A percentile compares a stretch with the other conserved stretches of the same genome.
Evolutionary conservation across 31 red algal species (phyloP).

Genomic region (Asparagopsis taxiformis): DNA sequence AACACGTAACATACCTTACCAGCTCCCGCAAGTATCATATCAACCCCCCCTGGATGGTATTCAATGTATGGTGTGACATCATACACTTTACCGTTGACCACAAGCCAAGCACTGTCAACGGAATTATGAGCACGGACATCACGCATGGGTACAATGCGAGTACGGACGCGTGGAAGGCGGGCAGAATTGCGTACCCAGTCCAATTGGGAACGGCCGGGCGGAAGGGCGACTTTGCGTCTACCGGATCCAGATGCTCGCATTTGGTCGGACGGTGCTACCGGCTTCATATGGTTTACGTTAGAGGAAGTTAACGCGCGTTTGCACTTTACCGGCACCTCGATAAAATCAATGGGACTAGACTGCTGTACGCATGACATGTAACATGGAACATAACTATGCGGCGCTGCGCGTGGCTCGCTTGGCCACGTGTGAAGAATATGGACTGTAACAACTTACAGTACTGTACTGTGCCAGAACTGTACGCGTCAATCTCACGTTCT

Average conservation of each 20-base stretch:
- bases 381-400: no score
- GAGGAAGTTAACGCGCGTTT: no score
- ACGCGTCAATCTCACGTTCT: no score
- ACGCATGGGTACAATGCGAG: background rate
- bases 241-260: conserved; percentile 60
- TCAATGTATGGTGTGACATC: conserved; percentile 82
- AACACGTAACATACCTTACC: conserved; percentile 71
- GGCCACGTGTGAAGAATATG: no score
- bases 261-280: conserved; percentile 50
- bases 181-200: conserved; percentile 53
- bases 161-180: conserved; percentile 10
- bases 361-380: no score
- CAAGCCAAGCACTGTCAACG: conserved; percentile 52
- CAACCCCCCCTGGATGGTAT: conserved; percentile 91
- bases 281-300: no score
- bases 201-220: conserved; percentile 74
- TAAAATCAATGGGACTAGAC: no score
- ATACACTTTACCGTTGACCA: conserved; percentile 75
- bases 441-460: no score
- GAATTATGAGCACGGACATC: conserved; percentile 34
- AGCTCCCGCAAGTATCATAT: conserved; percentile 64
- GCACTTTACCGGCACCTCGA: no score
- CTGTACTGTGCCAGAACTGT: no score
- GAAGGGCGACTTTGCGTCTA: conserved; percentile 51
- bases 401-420: no score